These are phyloP conservation scores for Nothophytophthora sp. DNA, from an alignment of 352 stramenopile species.

Conservation along the genomic window DNA sequence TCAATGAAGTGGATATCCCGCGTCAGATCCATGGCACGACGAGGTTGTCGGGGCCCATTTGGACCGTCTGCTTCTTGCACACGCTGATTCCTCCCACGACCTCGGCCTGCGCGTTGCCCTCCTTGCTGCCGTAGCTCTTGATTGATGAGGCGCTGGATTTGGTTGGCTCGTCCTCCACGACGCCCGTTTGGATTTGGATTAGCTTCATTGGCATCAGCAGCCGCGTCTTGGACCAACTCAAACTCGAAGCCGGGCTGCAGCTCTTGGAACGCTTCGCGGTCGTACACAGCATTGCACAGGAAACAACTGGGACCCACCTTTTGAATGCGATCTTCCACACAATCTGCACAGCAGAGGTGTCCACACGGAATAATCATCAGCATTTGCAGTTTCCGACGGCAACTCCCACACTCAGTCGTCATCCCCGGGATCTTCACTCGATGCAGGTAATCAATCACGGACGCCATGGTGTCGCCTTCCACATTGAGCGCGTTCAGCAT, in stretches of 20 bases:
- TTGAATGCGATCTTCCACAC: constrained; percentile 79
- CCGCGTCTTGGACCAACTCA: constrained; percentile 30
- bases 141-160: constrained; percentile 29
- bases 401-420: constrained; percentile 79
- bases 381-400: constrained; percentile 79
- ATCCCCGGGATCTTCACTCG: constrained; percentile 43
- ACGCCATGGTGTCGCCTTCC: constrained; percentile 38
- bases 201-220: constrained; percentile 13
- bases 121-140: constrained; percentile 19
- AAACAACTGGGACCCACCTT: constrained; percentile 51
- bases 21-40: constrained; percentile 32
- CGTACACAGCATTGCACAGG: constrained; percentile 54
- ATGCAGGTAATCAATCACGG: constrained; percentile 55
- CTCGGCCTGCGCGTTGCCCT: constrained; percentile 6
- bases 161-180: constrained; percentile 19
- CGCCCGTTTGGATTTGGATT: constrained; percentile 23
- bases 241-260: constrained; percentile 89
- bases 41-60: constrained; percentile 22
- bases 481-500: constrained; percentile 41
- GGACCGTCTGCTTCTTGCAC: constrained; percentile 19
- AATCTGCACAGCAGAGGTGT: constrained; percentile 93
- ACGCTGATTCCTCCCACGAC: constrained; percentile 13
- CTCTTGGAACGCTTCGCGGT: constrained; percentile 90
- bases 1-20: constrained; percentile 51
- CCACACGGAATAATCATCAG: constrained; percentile 93